Base-by-base conservation (phyloP, 768 basidiomycete genomes). In the Russula griseocarnosa region DNA sequence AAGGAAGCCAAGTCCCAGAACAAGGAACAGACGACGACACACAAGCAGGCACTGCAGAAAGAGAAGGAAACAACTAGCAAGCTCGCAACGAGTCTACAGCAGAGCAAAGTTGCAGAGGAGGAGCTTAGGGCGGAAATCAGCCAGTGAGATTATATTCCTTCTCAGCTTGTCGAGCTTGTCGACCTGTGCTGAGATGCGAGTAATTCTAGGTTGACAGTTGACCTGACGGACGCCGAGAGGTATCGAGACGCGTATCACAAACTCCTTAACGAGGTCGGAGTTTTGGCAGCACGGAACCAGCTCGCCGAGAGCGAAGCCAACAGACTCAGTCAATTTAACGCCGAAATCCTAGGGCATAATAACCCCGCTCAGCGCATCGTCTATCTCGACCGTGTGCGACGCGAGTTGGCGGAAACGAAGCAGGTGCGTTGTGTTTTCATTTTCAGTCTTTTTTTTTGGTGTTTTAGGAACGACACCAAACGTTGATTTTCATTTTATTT, bases 321-420 rank as follows among this genome's bases (percentile, higher is more conserved):
- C 44, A 77, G 79, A n/a, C 80, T 96, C 49, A 86, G 88, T 67
- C 81, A 79, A 70, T 88, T 92, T 76, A 95, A 95, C 67, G 89
- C 91, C 0, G 86, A 94, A 72, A 88, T 96, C 62, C 76, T 94
- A 20, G 85, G 91, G 0, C 93, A 95, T 71, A 80, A 82, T 38
- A 94, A 95, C 71, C 89, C 90, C 10, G 84, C 85, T 1, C 94
- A 96, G 74, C 83, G 86, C 63, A 93, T 97, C 69, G 79, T 86
- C 73, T 95, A 96, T 69, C 85, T 97, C 18, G 94, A 95, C 63
- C 81, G 86, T 59, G 84, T 97, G 58, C 81, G 94, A 40, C 77
- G 81, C 61, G 93, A 96, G 71, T 76, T 95, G 55, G 84, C 90
- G 3, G 86, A 92, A 60, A 79, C 83, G 6, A 93, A 92, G 73